These are phyloP conservation scores for Alnus rubra DNA, from an alignment of 306 rosid genomes.

Conservation along the genomic window DNA sequence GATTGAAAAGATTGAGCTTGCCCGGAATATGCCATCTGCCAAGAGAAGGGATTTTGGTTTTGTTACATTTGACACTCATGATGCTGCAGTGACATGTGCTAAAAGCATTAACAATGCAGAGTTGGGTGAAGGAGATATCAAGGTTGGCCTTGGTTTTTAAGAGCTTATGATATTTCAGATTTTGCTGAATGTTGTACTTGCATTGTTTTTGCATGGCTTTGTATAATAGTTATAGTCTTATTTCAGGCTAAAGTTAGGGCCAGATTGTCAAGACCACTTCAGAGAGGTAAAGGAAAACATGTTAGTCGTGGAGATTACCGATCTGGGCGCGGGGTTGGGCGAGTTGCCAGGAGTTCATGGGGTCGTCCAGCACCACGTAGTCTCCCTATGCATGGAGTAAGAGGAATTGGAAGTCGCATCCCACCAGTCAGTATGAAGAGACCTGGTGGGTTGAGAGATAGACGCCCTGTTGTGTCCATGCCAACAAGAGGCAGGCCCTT, in stretches of 20 bases:
- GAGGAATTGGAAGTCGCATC: conserved; percentile 71
- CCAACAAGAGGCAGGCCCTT: conserved; percentile 67
- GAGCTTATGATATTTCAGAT: neutral
- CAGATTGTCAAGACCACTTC: conserved; percentile 93
- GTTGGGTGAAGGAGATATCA: conserved; percentile 85
- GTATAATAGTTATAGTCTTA: conserved; percentile 14
- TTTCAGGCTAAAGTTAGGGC: conserved; percentile 95
- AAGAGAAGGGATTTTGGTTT: conserved; percentile 96
- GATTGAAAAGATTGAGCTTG: conserved; percentile 84
- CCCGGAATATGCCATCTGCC: conserved; percentile 97
- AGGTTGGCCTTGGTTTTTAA: conserved; percentile 52
- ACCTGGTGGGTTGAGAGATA: conserved; percentile 71
- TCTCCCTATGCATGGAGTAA: conserved; percentile 59
- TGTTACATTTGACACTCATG: conserved; percentile 86
- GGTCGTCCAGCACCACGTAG: conserved; percentile 62
- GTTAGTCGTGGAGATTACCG: conserved; percentile 71
- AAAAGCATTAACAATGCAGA: conserved; percentile 86
- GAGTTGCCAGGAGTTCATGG: conserved; percentile 73
- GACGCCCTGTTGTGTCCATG: conserved; percentile 69
- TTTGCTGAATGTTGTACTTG: neutral
- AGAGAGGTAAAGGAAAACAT: conserved; percentile 86
- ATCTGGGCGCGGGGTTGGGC: conserved; percentile 51
- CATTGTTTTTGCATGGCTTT: conserved; percentile 10
- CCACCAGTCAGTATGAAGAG: conserved; percentile 62
- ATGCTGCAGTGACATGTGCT: conserved; percentile 86